Evolutionary conservation across 1,284 basidiomycete genomes (phyloP).

Genomic region (Phaffia rhodozyma): DNA sequence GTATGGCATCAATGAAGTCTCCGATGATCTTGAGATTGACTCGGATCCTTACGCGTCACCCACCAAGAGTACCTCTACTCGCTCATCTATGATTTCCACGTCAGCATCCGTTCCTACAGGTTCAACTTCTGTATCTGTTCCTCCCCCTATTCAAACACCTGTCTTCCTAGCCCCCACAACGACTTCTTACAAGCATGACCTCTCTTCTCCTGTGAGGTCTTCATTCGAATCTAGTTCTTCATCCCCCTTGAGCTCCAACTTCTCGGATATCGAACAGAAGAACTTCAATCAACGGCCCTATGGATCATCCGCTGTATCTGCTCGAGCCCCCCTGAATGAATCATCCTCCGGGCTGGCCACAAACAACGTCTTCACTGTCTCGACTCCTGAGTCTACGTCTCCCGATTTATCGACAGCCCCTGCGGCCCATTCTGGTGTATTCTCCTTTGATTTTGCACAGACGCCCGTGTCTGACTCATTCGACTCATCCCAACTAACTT

Average conservation of each 20-base stretch:
- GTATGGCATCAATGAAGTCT: constrained; percentile 9
- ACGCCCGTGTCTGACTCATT: constrained; percentile 36
- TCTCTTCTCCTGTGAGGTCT: constrained; percentile 7
- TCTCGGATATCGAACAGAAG: constrained; percentile 6
- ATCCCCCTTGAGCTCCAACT: constrained; percentile 8
- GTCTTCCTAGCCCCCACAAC: background rate
- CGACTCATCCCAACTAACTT: constrained; percentile 24
- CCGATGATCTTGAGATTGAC: constrained; percentile 1
- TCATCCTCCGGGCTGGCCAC: background rate
- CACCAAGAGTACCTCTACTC: background rate
- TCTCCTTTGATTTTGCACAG: constrained; percentile 31
- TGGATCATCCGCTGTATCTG: background rate
- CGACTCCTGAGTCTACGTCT: background rate
- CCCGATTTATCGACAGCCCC: background rate
- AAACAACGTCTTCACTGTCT: background rate
- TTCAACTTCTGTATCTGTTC: background rate
- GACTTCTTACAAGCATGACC: background rate
- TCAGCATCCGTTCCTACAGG: background rate
- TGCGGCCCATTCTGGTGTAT: constrained; percentile 7
- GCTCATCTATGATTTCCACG: background rate
- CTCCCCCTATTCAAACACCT: constrained; percentile 1
- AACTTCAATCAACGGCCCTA: background rate
- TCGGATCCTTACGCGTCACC: background rate
- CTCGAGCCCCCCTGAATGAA: background rate
- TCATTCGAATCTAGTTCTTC: constrained; percentile 8